Evolutionary conservation across 2,329 filamentous ascomycete genomes (phyloP), one percentile per base, ranked within the genome.

Genomic region (Colletotrichum chlorophyti): DNA sequence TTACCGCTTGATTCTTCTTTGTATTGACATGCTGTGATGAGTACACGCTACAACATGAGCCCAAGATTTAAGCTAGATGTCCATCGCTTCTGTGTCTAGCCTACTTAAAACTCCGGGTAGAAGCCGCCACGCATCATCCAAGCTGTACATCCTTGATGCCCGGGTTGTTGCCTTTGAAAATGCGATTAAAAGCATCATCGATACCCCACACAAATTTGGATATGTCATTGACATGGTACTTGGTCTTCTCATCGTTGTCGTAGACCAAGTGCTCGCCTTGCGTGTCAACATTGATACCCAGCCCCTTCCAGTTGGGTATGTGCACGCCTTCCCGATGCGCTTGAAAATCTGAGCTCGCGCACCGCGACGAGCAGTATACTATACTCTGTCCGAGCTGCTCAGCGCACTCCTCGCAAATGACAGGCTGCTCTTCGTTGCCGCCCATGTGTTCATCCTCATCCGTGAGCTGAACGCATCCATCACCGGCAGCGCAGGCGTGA

Each of bases 341-440:
- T 10, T 72, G 70, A 31, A 82, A 72, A 58, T 80, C 78, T 11
- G 61, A 65, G 21, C 64, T 66, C n/a, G 76, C 78, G 63, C 79
- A 82, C 27, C 68, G 65, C 24, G 69, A 63, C 7, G 76, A 77
- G 64, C 79, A 82, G 61, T 76, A 81, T 6, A 75, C 45, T 0
- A 73, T 72, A 21, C 70, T 65, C n/a, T 69, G 65, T 53, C 72
- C 72, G 45, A 74, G 61, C 5, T 65, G 68, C 45, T 67, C 62
- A 1, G 79, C 62, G 49, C 79, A 82, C 49, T 76, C 73, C 46
- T 69, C 72, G 63, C 79, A 82, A 17, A 74, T 70, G 8, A 78
- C 72, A 3, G 73, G 63, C 3, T 63, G 58, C 11, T 70, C 70
- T n/a, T 52, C 57, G 14, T 66, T 51, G 37, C 51, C 53, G 12